phyloP scores from a whole-genome alignment of 73 alveolate species.

The Strombidium stylifer region DNA sequence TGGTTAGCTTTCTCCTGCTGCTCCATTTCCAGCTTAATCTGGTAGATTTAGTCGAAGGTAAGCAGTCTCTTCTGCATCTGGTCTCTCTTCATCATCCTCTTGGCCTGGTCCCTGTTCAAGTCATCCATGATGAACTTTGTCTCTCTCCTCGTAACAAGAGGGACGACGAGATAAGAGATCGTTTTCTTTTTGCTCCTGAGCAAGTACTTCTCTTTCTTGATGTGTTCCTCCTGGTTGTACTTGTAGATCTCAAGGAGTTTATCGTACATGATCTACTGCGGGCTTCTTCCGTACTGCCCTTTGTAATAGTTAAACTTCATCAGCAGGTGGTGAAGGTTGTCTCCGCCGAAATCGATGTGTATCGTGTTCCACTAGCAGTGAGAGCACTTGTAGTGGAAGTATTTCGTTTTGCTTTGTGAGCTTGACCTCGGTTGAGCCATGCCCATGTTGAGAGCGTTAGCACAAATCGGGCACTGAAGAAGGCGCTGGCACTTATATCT shows the following conservation, averaged over 20 bases:
- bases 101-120: conserved; percentile 12
- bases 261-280: conserved; percentile 29
- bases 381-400: conserved; percentile 31
- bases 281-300: conserved; percentile 24
- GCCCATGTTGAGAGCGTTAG: conserved; percentile 21
- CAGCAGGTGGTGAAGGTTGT: background rate
- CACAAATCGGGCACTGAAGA: conserved; percentile 58
- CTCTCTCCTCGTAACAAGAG: conserved; percentile 4
- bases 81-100: background rate
- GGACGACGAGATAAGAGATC: conserved; percentile 17
- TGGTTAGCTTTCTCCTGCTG: background rate
- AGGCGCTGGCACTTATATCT: conserved; percentile 46
- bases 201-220: conserved; percentile 25
- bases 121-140: conserved; percentile 33
- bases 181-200: conserved; percentile 24
- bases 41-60: conserved; percentile 24
- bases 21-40: background rate
- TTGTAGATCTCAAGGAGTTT: conserved; percentile 19
- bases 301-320: conserved; percentile 31
- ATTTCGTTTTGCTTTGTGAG: background rate
- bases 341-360: conserved; percentile 11
- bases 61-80: conserved; percentile 2
- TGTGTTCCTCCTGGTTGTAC: conserved; percentile 25
- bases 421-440: conserved; percentile 18
- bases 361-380: conserved; percentile 38